A percentile compares a stretch with the other conserved stretches of the same genome.
These are phyloP conservation scores for Venturia nashicola DNA, from an alignment of 2,329 filamentous ascomycete genomes.

Conservation along the genomic window DNA sequence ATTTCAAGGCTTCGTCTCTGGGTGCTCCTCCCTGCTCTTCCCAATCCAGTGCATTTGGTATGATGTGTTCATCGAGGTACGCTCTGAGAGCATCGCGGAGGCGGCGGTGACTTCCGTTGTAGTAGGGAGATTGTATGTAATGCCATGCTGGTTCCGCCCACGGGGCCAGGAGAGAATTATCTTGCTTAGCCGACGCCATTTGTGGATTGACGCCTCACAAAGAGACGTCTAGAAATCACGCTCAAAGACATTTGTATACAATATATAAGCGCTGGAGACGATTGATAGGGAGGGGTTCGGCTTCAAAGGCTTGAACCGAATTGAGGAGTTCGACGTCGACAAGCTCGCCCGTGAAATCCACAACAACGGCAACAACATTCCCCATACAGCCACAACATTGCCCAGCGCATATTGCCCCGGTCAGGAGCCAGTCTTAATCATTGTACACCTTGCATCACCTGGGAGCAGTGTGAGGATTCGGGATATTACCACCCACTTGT, in stretches of 20 bases:
- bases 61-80: slow-evolving; percentile 47
- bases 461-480: no score
- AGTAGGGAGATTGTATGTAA: slow-evolving; percentile 45
- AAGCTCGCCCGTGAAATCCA: background rate
- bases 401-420: no score
- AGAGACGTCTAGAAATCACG: background rate
- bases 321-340: background rate
- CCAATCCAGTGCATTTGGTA: slow-evolving; percentile 51
- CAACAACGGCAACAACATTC: background rate
- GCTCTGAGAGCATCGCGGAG: slow-evolving; percentile 44
- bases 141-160: slow-evolving; percentile 35
- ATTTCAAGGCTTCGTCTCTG: slow-evolving; percentile 28
- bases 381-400: background rate
- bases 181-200: slow-evolving; percentile 9
- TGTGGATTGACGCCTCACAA: background rate
- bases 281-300: background rate
- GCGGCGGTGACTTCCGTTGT: slow-evolving; percentile 48
- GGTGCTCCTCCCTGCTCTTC: slow-evolving; percentile 39
- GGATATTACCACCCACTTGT: background rate
- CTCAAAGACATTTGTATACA: background rate
- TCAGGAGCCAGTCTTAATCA: no score
- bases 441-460: no score
- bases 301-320: background rate
- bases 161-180: slow-evolving; percentile 17
- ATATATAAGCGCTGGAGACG: background rate